Evolutionary conservation across 257 asterid species (phyloP).

Genomic region (Fraxinus cuspidata): DNA sequence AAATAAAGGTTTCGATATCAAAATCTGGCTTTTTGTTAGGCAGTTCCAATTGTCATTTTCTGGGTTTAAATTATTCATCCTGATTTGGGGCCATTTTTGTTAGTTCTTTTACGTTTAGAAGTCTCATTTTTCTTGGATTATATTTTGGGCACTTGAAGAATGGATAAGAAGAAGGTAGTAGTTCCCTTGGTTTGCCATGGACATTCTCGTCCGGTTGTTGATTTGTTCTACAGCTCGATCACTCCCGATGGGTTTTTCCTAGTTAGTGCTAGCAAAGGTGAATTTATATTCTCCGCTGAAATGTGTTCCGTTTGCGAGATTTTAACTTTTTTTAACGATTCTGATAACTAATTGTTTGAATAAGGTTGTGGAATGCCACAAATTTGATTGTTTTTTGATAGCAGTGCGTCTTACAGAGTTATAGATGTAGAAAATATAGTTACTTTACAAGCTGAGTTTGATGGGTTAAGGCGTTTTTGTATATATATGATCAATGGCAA

Average conservation of each 20-base stretch:
- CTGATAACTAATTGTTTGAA: slow-evolving; percentile 8
- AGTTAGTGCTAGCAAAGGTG: slow-evolving; percentile 99
- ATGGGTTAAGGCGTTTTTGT: background rate
- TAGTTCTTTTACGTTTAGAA: slow-evolving; percentile 20
- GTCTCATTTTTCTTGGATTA: slow-evolving; percentile 7
- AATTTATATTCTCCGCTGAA: slow-evolving; percentile 3
- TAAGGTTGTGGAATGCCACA: background rate
- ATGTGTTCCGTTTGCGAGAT: background rate
- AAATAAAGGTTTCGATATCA: background rate
- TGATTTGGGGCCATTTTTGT: slow-evolving; percentile 24
- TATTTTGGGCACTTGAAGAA: slow-evolving; percentile 25
- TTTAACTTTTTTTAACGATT: background rate
- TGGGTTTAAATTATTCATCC: slow-evolving; percentile 19
- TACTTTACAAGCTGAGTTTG: background rate
- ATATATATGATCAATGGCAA: background rate
- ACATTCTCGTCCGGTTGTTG: slow-evolving; percentile 98
- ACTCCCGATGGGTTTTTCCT: slow-evolving; percentile 96
- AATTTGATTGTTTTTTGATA: background rate
- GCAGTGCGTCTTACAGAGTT: background rate
- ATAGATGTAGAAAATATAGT: background rate
- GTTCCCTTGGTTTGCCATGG: slow-evolving; percentile 98
- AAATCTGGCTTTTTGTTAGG: slow-evolving; percentile 12
- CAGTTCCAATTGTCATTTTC: slow-evolving; percentile 46
- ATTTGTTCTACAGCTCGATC: slow-evolving; percentile 87
- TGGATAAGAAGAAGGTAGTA: slow-evolving; percentile 90